Percentiles rank a stretch among this genome's conserved stretches.
Evolutionary conservation across 2,329 filamentous ascomycete genomes (phyloP).

Genomic region (Fusarium chlamydosporum): DNA sequence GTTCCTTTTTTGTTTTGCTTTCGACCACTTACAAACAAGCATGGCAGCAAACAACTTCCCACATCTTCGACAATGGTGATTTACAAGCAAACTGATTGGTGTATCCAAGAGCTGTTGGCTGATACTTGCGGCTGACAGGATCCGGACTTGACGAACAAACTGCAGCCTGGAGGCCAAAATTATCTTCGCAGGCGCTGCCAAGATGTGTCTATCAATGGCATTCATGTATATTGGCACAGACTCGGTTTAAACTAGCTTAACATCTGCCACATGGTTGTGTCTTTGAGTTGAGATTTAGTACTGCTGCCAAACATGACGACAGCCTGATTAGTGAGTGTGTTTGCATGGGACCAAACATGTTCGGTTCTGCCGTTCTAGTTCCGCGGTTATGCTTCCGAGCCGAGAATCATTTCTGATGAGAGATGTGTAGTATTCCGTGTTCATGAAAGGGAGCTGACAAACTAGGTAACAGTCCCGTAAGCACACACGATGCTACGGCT

Average conservation of each 20-base stretch:
- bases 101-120: background rate
- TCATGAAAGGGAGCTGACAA: background rate
- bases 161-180: constrained; percentile 1
- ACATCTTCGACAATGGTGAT: constrained; percentile 5
- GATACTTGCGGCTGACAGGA: constrained; percentile 1
- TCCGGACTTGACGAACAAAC: constrained; percentile 3
- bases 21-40: background rate
- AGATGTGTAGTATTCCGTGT: background rate
- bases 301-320: constrained; percentile 4
- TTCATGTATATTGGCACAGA: background rate
- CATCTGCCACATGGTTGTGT: background rate
- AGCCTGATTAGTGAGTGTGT: background rate
- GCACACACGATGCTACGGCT: constrained; percentile 16
- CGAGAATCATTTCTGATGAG: background rate
- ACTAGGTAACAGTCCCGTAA: background rate
- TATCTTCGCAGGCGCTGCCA: constrained; percentile 6
- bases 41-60: constrained; percentile 22
- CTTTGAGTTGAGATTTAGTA: background rate
- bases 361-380: background rate
- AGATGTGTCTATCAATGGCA: constrained; percentile 2
- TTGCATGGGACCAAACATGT: background rate
- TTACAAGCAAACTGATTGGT: background rate
- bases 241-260: background rate
- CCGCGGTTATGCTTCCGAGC: background rate
- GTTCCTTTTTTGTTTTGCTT: background rate